A percentile compares a stretch with the other conserved stretches of the same genome.
Evolutionary conservation across 2,329 filamentous ascomycete species (phyloP).

Genomic region (Hypoxylon sp.): DNA sequence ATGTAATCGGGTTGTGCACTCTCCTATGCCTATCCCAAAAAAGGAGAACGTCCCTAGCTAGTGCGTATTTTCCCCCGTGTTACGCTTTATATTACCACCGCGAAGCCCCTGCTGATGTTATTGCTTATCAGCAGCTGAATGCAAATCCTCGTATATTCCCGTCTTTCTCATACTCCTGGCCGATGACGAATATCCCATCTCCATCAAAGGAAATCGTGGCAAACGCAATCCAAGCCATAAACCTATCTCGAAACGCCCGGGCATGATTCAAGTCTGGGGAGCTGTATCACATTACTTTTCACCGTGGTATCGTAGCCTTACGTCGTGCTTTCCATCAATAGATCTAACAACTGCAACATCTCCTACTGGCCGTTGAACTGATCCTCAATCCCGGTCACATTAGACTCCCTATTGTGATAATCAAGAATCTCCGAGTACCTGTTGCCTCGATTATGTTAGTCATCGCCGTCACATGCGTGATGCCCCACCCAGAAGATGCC

Average conservation of each 20-base stretch:
- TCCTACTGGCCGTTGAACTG: conserved; percentile 59
- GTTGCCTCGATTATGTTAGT: conserved; percentile 51
- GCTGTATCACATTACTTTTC: conserved; percentile 40
- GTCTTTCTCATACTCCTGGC: conserved; percentile 30
- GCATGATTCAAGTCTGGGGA: conserved; percentile 48
- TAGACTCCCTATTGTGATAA: conserved; percentile 91
- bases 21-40: conserved; percentile 19
- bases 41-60: conserved; percentile 31
- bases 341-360: conserved; percentile 30
- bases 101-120: conserved; percentile 26
- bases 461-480: conserved; percentile 13
- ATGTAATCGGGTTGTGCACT: conserved; percentile 26
- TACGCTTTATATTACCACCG: conserved; percentile 44
- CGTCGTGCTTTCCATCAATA: conserved; percentile 42
- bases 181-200: conserved; percentile 35
- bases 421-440: conserved; percentile 99
- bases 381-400: conserved; percentile 58
- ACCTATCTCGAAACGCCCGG: conserved; percentile 52
- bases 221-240: conserved; percentile 45
- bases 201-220: conserved; percentile 41
- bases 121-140: conserved; percentile 33
- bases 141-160: conserved; percentile 43
- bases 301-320: conserved; percentile 47
- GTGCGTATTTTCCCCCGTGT: conserved; percentile 24
- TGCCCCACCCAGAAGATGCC: background rate